These are phyloP conservation scores for Porodaedalea pini DNA, from an alignment of 1,284 basidiomycete species.

Conservation along the genomic window DNA sequence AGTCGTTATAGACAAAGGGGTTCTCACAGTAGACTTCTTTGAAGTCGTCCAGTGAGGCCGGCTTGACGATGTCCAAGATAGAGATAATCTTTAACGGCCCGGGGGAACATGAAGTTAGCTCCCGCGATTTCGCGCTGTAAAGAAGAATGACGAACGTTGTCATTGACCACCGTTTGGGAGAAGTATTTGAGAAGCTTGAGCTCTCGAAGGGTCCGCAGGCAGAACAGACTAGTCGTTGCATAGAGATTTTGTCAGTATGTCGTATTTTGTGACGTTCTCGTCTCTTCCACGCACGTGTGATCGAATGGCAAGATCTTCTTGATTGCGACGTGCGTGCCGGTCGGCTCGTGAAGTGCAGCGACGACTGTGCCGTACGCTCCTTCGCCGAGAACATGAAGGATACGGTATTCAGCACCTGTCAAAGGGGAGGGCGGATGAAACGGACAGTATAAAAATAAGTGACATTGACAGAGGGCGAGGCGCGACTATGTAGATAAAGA, in stretches of 20 bases:
- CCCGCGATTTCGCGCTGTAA: neutral
- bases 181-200: constrained; percentile 67
- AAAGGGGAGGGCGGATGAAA: neutral
- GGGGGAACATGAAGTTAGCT: constrained; percentile 10
- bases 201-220: constrained; percentile 15
- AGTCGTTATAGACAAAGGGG: neutral
- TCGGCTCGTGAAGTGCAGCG: constrained; percentile 77
- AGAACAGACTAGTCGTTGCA: neutral
- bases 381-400: constrained; percentile 93
- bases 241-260: neutral
- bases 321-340: constrained; percentile 89
- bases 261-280: neutral
- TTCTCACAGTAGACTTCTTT: constrained; percentile 86
- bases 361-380: constrained; percentile 93
- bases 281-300: constrained; percentile 58
- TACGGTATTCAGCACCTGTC: constrained; percentile 16
- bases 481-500: neutral
- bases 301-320: constrained; percentile 98
- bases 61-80: constrained; percentile 95
- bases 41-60: constrained; percentile 85
- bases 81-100: constrained; percentile 68
- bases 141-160: constrained; percentile 55
- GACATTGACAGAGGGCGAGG: neutral
- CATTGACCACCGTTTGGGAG: constrained; percentile 90
- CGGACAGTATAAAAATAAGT: neutral